phyloP scores from a whole-genome alignment of 2,329 filamentous ascomycete genomes.

The Macrophomina phaseolina region DNA sequence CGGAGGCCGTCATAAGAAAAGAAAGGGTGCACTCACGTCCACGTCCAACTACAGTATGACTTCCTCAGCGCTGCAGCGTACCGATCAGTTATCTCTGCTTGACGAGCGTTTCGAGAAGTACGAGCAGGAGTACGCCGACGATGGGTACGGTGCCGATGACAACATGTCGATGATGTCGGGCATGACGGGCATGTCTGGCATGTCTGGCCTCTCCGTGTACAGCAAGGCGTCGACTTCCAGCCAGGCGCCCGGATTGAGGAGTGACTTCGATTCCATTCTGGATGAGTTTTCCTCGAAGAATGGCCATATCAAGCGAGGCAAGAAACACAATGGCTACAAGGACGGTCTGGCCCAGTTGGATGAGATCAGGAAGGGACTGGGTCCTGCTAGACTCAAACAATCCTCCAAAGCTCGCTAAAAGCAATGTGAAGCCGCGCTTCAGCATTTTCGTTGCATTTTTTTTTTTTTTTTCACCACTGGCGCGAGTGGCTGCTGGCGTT shows the following conservation, averaged over 20 bases:
- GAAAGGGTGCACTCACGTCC: slow-evolving; percentile 90
- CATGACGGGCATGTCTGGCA: slow-evolving; percentile 58
- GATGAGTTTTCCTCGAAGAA: slow-evolving; percentile 85
- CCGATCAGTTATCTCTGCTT: slow-evolving; percentile 81
- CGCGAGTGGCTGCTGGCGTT: slow-evolving; percentile 5
- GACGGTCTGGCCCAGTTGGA: slow-evolving; percentile 88
- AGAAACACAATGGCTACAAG: slow-evolving; percentile 81
- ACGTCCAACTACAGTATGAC: slow-evolving; percentile 91
- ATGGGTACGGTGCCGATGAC: slow-evolving; percentile 53
- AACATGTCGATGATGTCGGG: slow-evolving; percentile 53
- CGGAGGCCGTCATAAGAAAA: slow-evolving; percentile 86
- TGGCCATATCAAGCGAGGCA: slow-evolving; percentile 63
- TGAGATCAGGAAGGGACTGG: slow-evolving; percentile 81
- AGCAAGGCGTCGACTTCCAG: slow-evolving; percentile 40
- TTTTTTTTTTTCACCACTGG: not conserved
- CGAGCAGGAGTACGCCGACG: slow-evolving; percentile 77
- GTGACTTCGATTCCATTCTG: slow-evolving; percentile 87
- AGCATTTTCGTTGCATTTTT: not conserved
- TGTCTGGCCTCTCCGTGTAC: slow-evolving; percentile 45
- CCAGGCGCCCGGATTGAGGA: slow-evolving; percentile 62
- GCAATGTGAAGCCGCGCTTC: not conserved
- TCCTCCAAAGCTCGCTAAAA: slow-evolving; percentile 1
- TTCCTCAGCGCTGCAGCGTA: slow-evolving; percentile 83
- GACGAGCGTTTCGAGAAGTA: slow-evolving; percentile 92
- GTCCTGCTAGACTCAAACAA: slow-evolving; percentile 61